Conservation (phyloP, 257 asterid genomes). For the Craterostigma plantagineum region DNA sequence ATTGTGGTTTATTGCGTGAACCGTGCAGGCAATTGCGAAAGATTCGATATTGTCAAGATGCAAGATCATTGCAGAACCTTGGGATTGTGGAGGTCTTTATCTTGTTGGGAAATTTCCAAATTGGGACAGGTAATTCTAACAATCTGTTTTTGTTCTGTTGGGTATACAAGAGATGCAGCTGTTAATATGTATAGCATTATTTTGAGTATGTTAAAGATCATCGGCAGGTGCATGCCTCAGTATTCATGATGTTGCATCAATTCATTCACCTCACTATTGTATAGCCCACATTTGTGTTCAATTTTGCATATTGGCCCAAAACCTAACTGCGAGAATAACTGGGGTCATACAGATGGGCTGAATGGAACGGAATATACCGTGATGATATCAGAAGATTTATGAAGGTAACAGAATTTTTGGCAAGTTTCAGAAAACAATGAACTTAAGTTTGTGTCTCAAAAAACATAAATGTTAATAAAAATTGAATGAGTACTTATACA, state of each 20-base stretch:
- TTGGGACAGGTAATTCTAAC: constrained; percentile 73
- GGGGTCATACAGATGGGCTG: constrained; percentile 76
- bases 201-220: too few species aligned
- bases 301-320: neutral
- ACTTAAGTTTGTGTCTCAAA: too few species aligned
- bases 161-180: constrained; percentile 6
- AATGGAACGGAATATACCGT: constrained; percentile 95
- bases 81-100: constrained; percentile 98
- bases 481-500: neutral
- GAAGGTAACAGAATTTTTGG: constrained; percentile 33
- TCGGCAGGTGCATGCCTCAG: too few species aligned
- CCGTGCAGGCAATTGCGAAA: constrained; percentile 80
- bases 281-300: neutral
- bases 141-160: neutral
- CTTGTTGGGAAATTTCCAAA: constrained; percentile 95
- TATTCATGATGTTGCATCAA: too few species aligned
- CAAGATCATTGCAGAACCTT: constrained; percentile 89
- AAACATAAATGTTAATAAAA: too few species aligned
- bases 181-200: too few species aligned
- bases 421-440: too few species aligned
- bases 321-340: constrained; percentile 9
- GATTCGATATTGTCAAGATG: constrained; percentile 79
- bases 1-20: neutral
- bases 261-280: neutral
- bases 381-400: constrained; percentile 79